A percentile compares a stretch with the other conserved stretches of the same genome.
phyloP scores from a whole-genome alignment of 768 basidiomycete species.

The Lactifluus echinatus region DNA sequence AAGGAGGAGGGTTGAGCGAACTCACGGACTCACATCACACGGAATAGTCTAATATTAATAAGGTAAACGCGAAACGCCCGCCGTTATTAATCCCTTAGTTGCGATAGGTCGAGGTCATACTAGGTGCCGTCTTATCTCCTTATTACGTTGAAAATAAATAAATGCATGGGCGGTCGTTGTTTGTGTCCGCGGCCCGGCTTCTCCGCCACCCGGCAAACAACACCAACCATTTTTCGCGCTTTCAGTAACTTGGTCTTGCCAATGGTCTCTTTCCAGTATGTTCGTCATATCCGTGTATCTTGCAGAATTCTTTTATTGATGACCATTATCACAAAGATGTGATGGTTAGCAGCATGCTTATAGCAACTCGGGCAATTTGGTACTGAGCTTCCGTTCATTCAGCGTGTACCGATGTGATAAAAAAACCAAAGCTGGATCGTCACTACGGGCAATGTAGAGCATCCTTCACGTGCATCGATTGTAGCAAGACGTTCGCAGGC shows the following conservation, averaged over 20 bases:
- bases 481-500: conserved; percentile 71
- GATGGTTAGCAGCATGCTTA: conserved; percentile 17
- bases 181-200: background rate
- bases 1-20: background rate
- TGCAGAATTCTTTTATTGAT: conserved; percentile 19
- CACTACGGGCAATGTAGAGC: conserved; percentile 54
- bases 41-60: too few species aligned
- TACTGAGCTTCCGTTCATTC: background rate
- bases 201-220: too few species aligned
- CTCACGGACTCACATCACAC: too few species aligned
- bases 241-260: too few species aligned
- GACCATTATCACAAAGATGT: conserved; percentile 10
- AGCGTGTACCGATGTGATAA: conserved; percentile 83
- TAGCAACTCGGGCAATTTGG: background rate
- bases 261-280: conserved; percentile 22
- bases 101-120: background rate
- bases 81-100: background rate
- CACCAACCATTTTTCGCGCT: too few species aligned
- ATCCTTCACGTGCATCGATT: conserved; percentile 81
- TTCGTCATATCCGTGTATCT: conserved; percentile 11
- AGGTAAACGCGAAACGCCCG: background rate
- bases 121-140: too few species aligned
- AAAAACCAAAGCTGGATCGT: conserved; percentile 88
- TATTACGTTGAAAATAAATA: too few species aligned
- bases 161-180: too few species aligned